Evolutionary conservation across 2,329 filamentous ascomycete genomes (phyloP).

Genomic region (Aspergillus chevalieri): DNA sequence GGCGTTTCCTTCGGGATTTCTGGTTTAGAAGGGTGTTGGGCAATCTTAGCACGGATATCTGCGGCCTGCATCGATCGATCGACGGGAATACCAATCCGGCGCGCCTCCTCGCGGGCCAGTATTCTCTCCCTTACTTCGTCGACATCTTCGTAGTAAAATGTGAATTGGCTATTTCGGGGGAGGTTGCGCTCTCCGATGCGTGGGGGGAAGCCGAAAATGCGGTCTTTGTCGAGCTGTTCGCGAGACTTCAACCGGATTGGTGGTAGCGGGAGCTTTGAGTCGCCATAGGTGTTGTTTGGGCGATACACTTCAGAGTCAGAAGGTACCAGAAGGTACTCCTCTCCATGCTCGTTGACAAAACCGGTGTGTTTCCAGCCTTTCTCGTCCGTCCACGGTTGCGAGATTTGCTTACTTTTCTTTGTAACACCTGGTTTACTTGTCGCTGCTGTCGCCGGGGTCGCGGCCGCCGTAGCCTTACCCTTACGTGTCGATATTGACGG

Average conservation of each 20-base stretch:
- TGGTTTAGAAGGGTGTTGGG: slow-evolving; percentile 5
- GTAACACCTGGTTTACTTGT: slow-evolving; percentile 8
- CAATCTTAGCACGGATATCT: slow-evolving; percentile 16
- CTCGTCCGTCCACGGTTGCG: slow-evolving; percentile 21
- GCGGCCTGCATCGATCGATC: slow-evolving; percentile 13
- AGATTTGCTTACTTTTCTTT: slow-evolving; percentile 12
- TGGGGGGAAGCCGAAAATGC: slow-evolving; percentile 27
- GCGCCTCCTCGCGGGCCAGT: slow-evolving; percentile 17
- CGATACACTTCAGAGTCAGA: slow-evolving; percentile 18
- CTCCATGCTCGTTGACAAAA: slow-evolving; percentile 21
- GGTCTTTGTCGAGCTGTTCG: slow-evolving; percentile 23
- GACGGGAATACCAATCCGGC: slow-evolving; percentile 12
- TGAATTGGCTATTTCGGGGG: slow-evolving; percentile 16
- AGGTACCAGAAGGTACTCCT: slow-evolving; percentile 22
- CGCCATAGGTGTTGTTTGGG: slow-evolving; percentile 22
- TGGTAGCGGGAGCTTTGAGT: slow-evolving; percentile 19
- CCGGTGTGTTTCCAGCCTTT: slow-evolving; percentile 28
- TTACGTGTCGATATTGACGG: neutral
- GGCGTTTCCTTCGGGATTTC: neutral
- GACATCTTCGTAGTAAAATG: slow-evolving; percentile 17
- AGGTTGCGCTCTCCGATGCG: slow-evolving; percentile 25
- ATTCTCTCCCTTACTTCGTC: slow-evolving; percentile 15
- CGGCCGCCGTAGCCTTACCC: too few species aligned
- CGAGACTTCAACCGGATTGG: slow-evolving; percentile 21
- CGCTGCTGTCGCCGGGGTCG: slow-evolving; percentile 6